Base-by-base conservation (phyloP, 805 yeast species). In the Teunomyces funiuensis region DNA sequence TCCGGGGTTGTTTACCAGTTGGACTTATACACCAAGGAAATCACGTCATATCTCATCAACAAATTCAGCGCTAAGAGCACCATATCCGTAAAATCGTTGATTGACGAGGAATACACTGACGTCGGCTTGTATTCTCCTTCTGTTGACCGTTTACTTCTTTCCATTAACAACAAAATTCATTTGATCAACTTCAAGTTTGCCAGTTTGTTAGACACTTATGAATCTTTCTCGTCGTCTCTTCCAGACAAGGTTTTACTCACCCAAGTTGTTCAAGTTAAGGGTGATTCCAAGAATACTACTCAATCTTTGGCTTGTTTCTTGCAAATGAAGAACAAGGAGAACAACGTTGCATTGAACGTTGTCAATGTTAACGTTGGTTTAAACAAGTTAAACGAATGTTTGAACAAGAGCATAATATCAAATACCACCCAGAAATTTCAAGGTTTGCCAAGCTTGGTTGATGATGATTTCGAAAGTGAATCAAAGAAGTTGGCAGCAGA, bases 361-460 rank as follows among this genome's bases (percentile, higher is more conserved):
- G 58, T 75, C 41, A 69, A 72, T 37, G 60, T 83, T 28, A 78
- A 82, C 45, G 78, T 81, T 26, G 95, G 93, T 4, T 63, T 77
- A 27, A 86, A 87, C 52, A 77, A 76, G 38, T 68, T 87, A 44
- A 76, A 79, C 44, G 89, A 85, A 51, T 79, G 86, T 9, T 57
- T 87, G 20, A 90, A 90, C 19, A 84, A 80, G 53, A 77, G 83
- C 28, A 66, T 80, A 33, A 29, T 40, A 14, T 30, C 36, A 5
- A 11, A 7, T 11, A 4, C 38, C 11, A 28, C 9, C 22, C 52
- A 53, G 28, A 44, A 45, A 29, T 52, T 71, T 50, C 55, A 47
- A 39, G 66, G 67, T 2, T 42, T 63, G 19, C 51, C 60, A 8
- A 49, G 49, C 33, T 45, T 63, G 36, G 44, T 50, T n/a, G 55